Percentiles rank a stretch among this genome's conserved stretches.
Evolutionary conservation across 129 eudicot species (phyloP).

Genomic region (Sambucus nigra): DNA sequence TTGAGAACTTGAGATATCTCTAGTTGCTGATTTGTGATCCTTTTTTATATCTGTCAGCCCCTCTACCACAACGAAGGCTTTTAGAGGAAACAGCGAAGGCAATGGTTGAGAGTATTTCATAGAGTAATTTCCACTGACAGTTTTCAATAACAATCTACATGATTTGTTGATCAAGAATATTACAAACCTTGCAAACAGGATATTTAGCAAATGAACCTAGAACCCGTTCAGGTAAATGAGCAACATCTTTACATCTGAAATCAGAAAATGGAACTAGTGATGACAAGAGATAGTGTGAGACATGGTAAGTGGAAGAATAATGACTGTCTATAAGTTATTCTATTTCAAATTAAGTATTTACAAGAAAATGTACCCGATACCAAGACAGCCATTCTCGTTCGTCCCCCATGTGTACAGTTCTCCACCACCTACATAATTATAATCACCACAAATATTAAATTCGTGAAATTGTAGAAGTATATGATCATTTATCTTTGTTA

Average conservation of each 20-base stretch:
- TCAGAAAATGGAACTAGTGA: conserved; percentile 8
- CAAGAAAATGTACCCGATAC: conserved; percentile 58
- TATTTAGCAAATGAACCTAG: conserved; percentile 61
- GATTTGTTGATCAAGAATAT: neutral
- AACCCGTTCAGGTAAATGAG: conserved; percentile 77
- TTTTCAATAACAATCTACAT: neutral
- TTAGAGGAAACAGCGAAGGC: no score
- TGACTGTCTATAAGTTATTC: no score
- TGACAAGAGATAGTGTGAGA: neutral
- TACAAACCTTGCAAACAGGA: conserved; percentile 66
- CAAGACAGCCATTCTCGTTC: conserved; percentile 97
- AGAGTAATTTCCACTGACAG: neutral
- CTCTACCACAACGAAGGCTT: neutral
- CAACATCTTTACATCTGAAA: conserved; percentile 53
- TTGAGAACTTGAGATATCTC: neutral
- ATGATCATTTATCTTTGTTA: no score
- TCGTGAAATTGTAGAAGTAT: no score
- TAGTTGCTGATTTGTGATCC: neutral
- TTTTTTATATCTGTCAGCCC: neutral
- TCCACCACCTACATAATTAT: conserved; percentile 65
- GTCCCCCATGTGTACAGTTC: conserved; percentile 92
- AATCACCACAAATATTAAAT: no score
- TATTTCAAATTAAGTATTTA: neutral
- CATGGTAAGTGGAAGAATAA: neutral
- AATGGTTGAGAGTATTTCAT: no score